phyloP scores from a whole-genome alignment of 176 grass and related monocot genomes.

The Carex pumila region DNA sequence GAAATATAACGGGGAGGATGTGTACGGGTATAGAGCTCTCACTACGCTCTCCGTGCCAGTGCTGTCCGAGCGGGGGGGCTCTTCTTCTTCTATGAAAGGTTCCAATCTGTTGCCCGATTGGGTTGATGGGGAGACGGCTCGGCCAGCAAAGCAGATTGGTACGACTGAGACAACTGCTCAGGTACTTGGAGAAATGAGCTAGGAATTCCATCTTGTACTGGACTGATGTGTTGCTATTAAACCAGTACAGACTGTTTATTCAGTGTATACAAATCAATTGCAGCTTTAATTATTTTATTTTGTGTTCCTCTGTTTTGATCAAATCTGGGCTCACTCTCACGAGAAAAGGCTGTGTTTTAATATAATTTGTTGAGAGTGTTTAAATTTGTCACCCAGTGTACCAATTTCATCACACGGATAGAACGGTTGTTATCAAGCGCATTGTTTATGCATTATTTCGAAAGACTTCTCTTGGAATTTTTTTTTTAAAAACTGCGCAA shows the following conservation, averaged over 20 bases:
- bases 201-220: background rate
- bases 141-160: conserved; percentile 47
- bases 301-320: background rate
- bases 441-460: background rate
- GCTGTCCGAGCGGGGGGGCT: background rate
- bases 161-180: conserved; percentile 69
- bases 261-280: background rate
- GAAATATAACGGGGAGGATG: conserved; percentile 37
- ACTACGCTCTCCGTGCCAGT: conserved; percentile 57
- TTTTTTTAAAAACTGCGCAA: background rate
- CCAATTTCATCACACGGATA: background rate
- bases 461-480: background rate
- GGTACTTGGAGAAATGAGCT: conserved; percentile 11
- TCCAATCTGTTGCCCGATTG: conserved; percentile 41
- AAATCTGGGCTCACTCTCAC: background rate
- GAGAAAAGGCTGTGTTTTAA: background rate
- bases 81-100: background rate
- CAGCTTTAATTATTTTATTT: background rate
- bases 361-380: background rate
- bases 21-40: conserved; percentile 70
- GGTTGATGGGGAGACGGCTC: conserved; percentile 52
- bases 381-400: background rate
- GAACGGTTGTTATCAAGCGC: background rate
- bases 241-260: background rate
- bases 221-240: background rate